Conservation (phyloP, 495 filamentous ascomycete species). For the Hypoxylon lienhwacheense region DNA sequence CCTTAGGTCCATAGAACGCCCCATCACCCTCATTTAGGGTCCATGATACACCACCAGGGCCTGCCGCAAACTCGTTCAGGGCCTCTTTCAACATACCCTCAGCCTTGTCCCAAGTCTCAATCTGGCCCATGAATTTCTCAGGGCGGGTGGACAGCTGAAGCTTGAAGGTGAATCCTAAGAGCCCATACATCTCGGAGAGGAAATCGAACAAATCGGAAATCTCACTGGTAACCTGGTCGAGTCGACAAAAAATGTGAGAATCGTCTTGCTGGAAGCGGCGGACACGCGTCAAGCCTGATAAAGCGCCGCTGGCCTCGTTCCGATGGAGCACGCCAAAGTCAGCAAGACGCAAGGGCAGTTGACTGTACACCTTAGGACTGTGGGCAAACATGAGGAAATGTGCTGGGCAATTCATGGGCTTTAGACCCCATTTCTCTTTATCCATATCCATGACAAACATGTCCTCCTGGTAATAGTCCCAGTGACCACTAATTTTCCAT, state of each 20-base stretch:
- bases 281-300: constrained; percentile 88
- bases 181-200: constrained; percentile 76
- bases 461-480: constrained; percentile 92
- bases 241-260: constrained; percentile 86
- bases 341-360: constrained; percentile 85
- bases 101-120: constrained; percentile 86
- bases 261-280: constrained; percentile 95
- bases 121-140: constrained; percentile 84
- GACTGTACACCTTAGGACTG: constrained; percentile 79
- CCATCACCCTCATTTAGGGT: constrained; percentile 90
- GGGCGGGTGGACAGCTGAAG: constrained; percentile 93
- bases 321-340: constrained; percentile 95
- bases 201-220: constrained; percentile 90
- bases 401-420: constrained; percentile 98
- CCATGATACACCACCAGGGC: constrained; percentile 70
- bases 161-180: constrained; percentile 94
- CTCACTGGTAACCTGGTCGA: constrained; percentile 78
- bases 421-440: constrained; percentile 82
- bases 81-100: constrained; percentile 76
- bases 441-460: constrained; percentile 95
- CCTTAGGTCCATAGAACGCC: constrained; percentile 89
- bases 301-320: constrained; percentile 90
- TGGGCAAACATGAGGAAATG: constrained; percentile 78
- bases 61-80: constrained; percentile 70
- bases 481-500: constrained; percentile 94